phyloP scores from a whole-genome alignment of 2,329 filamentous ascomycete genomes.

The Cryphonectria nitschkei region DNA sequence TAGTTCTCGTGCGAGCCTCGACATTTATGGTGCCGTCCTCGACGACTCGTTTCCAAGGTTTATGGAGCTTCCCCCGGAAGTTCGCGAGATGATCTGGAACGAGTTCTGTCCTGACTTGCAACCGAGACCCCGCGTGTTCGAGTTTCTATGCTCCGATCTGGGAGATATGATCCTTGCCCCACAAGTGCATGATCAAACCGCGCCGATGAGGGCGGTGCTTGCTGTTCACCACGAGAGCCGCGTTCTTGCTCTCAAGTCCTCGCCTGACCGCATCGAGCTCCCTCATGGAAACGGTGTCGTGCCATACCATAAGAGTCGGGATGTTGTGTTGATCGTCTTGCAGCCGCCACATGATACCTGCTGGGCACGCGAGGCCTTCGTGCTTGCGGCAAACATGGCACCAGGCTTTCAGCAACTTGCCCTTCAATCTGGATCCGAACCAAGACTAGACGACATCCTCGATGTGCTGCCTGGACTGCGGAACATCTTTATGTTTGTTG shows the following conservation, averaged over 20 bases:
- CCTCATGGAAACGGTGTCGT: slow-evolving; percentile 35
- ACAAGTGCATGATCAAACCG: slow-evolving; percentile 36
- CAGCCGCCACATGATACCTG: not conserved
- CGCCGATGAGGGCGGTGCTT: slow-evolving; percentile 37
- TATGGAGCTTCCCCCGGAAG: slow-evolving; percentile 39
- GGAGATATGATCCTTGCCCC: slow-evolving; percentile 18
- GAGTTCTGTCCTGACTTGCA: slow-evolving; percentile 38
- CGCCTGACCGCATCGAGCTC: slow-evolving; percentile 40
- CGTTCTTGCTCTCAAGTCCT: slow-evolving; percentile 36
- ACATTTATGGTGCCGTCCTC: not conserved
- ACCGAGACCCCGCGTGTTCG: slow-evolving; percentile 36
- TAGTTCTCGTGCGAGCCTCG: not conserved
- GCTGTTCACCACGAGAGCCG: slow-evolving; percentile 44
- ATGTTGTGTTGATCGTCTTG: slow-evolving; percentile 37
- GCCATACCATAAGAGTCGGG: slow-evolving; percentile 38
- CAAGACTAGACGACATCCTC: not conserved
- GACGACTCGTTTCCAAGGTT: slow-evolving; percentile 34
- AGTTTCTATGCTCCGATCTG: slow-evolving; percentile 29
- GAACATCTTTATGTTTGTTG: slow-evolving; percentile 16
- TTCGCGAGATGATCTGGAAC: slow-evolving; percentile 41
- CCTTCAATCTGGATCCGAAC: not conserved
- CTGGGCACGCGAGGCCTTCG: not conserved
- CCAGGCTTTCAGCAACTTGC: slow-evolving; percentile 8
- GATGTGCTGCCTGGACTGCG: slow-evolving; percentile 11
- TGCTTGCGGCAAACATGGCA: not conserved